Conservation (phyloP, 31 red algal species). For the Porphyra umbilicalis region DNA sequence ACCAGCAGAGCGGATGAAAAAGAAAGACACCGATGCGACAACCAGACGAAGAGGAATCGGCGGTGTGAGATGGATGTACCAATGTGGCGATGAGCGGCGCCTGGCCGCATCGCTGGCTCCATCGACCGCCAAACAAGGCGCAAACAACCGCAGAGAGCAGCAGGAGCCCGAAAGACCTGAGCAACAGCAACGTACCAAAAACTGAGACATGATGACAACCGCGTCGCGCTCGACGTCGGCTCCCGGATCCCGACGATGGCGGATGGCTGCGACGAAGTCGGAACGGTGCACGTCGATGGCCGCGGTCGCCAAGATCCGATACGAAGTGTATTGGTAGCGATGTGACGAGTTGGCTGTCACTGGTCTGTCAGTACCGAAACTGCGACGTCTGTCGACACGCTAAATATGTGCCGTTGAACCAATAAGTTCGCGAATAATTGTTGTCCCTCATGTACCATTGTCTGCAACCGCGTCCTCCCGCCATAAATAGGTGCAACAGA, state of each 20-base stretch:
- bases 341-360: too few relatives aligned
- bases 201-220: slow-evolving; percentile 57
- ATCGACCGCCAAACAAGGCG: too few relatives aligned
- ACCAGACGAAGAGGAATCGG: neutral
- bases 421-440: neutral
- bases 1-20: neutral
- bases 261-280: too few relatives aligned
- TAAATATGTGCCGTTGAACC: neutral
- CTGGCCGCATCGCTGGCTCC: too few relatives aligned
- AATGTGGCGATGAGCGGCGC: too few relatives aligned
- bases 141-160: neutral
- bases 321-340: too few relatives aligned
- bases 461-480: neutral
- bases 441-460: neutral
- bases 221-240: too few relatives aligned
- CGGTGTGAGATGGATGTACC: too few relatives aligned
- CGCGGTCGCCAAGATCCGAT: neutral
- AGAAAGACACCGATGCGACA: neutral
- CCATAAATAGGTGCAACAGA: too few relatives aligned
- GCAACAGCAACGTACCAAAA: slow-evolving; percentile 12
- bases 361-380: neutral
- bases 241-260: too few relatives aligned
- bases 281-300: neutral
- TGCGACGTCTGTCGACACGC: neutral
- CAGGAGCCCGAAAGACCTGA: neutral